Percentiles rank a stretch among this genome's conserved stretches.
phyloP scores from a whole-genome alignment of 441 rosid species.

The Erysimum pusillum region DNA sequence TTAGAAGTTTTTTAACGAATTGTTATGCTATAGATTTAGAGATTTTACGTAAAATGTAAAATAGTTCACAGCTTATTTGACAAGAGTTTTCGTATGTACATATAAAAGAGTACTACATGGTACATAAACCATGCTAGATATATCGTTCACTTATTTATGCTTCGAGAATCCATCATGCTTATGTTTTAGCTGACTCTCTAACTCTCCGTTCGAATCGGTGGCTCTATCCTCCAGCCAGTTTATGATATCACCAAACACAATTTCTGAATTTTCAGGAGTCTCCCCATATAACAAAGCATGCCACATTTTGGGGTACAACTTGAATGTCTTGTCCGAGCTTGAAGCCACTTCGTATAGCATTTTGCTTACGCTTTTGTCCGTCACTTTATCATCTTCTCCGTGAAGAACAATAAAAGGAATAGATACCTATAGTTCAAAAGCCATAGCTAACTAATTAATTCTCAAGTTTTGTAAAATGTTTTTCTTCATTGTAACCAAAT shows the following conservation, averaged over 20 bases:
- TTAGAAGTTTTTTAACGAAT: neutral
- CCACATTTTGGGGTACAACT: constrained; percentile 88
- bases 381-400: constrained; percentile 85
- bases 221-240: constrained; percentile 65
- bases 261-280: constrained; percentile 58
- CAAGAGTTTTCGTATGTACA: constrained; percentile 22
- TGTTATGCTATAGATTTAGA: neutral
- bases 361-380: constrained; percentile 63
- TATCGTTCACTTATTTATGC: constrained; percentile 23
- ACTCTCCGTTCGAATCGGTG: neutral
- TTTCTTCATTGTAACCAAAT: neutral
- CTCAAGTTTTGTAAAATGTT: neutral
- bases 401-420: constrained; percentile 84
- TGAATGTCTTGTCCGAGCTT: constrained; percentile 78
- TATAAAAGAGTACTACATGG: neutral
- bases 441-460: neutral
- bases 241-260: constrained; percentile 71
- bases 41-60: neutral
- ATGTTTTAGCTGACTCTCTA: constrained; percentile 41
- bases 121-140: neutral
- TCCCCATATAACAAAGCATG: constrained; percentile 87
- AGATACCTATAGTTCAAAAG: constrained; percentile 53
- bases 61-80: neutral
- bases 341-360: constrained; percentile 60
- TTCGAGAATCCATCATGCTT: constrained; percentile 34